These are phyloP conservation scores for Fonsecaea multimorphosa DNA, from an alignment of 2,329 filamentous ascomycete genomes.

Conservation along the genomic window DNA sequence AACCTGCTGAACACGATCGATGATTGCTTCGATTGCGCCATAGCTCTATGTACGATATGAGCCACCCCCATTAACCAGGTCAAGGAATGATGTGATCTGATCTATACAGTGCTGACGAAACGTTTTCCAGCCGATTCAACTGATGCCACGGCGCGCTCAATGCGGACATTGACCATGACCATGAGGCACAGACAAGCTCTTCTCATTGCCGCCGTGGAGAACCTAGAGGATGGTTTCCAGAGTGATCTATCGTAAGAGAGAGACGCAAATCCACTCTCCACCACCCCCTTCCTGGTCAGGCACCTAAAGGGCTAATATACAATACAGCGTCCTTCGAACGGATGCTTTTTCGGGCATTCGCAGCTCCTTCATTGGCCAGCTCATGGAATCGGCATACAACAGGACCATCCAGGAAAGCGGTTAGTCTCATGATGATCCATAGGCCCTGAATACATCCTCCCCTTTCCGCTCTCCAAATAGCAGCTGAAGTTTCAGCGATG, in stretches of 20 bases:
- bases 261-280: no score
- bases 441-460: no score
- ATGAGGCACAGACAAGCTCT: slow-evolving; percentile 14
- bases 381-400: slow-evolving; percentile 13
- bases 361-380: slow-evolving; percentile 18
- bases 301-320: not conserved
- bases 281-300: no score
- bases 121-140: not conserved
- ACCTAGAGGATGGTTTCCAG: slow-evolving; percentile 7
- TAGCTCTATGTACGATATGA: slow-evolving; percentile 12
- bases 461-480: no score
- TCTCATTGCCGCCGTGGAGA: slow-evolving; percentile 1
- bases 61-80: not conserved
- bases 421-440: no score
- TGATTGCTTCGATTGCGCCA: slow-evolving; percentile 5
- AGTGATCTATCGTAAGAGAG: slow-evolving; percentile 11
- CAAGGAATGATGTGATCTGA: not conserved
- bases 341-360: slow-evolving; percentile 17
- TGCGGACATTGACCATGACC: slow-evolving; percentile 11
- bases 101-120: slow-evolving; percentile 12
- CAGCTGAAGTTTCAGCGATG: no score
- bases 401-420: not conserved
- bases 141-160: not conserved
- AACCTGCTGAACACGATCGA: slow-evolving; percentile 1
- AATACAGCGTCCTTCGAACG: slow-evolving; percentile 9